These are phyloP conservation scores for Aspergillus fijiensis DNA, from an alignment of 2,329 filamentous ascomycete species.

Conservation along the genomic window DNA sequence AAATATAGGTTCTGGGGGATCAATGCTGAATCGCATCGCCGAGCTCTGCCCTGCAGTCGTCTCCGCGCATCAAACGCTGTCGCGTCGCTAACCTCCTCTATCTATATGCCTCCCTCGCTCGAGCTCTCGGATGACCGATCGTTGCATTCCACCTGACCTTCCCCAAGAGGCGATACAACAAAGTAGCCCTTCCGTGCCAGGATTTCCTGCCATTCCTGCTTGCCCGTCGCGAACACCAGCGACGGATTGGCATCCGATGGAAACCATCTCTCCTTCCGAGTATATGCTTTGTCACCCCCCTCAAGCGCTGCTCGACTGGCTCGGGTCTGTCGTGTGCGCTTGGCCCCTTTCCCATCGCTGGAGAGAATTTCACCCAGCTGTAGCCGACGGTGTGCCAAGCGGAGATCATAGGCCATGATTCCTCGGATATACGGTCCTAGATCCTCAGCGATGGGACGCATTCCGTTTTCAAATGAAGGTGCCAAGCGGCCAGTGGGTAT, in stretches of 20 bases:
- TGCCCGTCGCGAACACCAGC: constrained; percentile 65
- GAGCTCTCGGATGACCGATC: constrained; percentile 21
- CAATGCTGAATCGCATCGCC: too few relatives aligned
- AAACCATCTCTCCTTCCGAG: constrained; percentile 73
- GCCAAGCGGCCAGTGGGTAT: constrained; percentile 42
- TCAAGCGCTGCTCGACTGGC: constrained; percentile 75
- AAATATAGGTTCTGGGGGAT: not conserved
- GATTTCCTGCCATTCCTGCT: constrained; percentile 41
- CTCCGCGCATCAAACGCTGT: not conserved
- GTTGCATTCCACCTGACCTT: constrained; percentile 15
- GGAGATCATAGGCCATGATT: constrained; percentile 75
- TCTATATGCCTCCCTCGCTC: constrained; percentile 19
- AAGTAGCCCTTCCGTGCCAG: constrained; percentile 36
- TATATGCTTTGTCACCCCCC: constrained; percentile 66
- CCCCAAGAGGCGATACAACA: constrained; percentile 21
- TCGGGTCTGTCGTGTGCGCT: constrained; percentile 68
- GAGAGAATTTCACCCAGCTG: constrained; percentile 63
- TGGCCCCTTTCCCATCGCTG: constrained; percentile 53
- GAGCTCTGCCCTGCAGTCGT: not conserved
- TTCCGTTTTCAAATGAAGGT: constrained; percentile 74
- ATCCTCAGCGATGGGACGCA: constrained; percentile 67
- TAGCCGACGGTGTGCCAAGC: constrained; percentile 66
- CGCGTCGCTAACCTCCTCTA: constrained; percentile 1
- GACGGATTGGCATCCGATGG: constrained; percentile 58
- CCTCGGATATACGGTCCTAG: constrained; percentile 86